Conservation (phyloP, 495 filamentous ascomycete genomes). For the Aspergillus bertholletiae region DNA sequence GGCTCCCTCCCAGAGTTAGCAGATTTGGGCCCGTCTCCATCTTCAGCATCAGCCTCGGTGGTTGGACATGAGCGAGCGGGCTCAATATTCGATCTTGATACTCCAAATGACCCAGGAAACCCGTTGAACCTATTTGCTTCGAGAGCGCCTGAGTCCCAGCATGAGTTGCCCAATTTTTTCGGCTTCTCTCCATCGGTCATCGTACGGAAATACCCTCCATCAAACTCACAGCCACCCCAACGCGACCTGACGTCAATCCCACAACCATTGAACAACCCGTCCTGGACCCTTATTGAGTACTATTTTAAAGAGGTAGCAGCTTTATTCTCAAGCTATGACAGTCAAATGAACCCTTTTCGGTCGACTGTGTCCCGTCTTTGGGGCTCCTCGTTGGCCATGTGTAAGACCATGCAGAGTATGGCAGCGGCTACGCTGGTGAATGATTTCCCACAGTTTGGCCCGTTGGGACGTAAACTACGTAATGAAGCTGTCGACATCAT, state of each 20-base stretch:
- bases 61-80: constrained; percentile 11
- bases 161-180: constrained; percentile 16
- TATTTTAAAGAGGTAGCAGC: constrained; percentile 58
- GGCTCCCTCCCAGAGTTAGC: constrained; percentile 33
- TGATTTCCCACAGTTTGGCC: constrained; percentile 52
- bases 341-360: constrained; percentile 55
- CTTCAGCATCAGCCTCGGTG: constrained; percentile 14
- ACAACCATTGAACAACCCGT: constrained; percentile 41
- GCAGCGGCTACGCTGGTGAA: constrained; percentile 56
- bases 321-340: constrained; percentile 57
- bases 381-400: constrained; percentile 54
- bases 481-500: constrained; percentile 47
- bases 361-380: constrained; percentile 53
- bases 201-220: constrained; percentile 37
- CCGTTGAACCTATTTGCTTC: constrained; percentile 32
- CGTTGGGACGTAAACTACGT: constrained; percentile 50
- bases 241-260: constrained; percentile 34
- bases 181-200: constrained; percentile 38
- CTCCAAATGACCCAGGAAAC: constrained; percentile 22
- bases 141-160: constrained; percentile 17
- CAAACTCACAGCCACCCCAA: constrained; percentile 12
- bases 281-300: constrained; percentile 55
- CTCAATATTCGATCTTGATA: constrained; percentile 23
- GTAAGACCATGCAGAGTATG: constrained; percentile 59
- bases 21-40: constrained; percentile 28